phyloP scores from a whole-genome alignment of 768 basidiomycete species.

The Tulasnella sp. region DNA sequence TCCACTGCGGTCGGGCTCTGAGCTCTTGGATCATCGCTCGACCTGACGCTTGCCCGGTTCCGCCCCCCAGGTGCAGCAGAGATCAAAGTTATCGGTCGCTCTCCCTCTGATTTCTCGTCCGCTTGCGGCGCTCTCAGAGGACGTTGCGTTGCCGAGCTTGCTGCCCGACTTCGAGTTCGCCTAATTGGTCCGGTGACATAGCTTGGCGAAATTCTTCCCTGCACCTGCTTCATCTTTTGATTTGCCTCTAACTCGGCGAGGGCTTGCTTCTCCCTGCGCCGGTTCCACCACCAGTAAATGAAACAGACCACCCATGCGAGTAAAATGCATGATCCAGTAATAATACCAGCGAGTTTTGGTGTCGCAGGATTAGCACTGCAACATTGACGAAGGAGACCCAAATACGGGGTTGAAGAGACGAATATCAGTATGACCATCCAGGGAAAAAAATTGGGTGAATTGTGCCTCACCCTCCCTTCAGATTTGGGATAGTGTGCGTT shows the following conservation, averaged over 20 bases:
- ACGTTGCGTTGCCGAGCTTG: background rate
- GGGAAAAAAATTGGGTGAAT: background rate
- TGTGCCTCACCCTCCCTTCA: conserved; percentile 29
- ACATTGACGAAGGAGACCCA: background rate
- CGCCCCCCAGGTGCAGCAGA: background rate
- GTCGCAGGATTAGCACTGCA: conserved; percentile 27
- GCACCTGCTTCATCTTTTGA: background rate
- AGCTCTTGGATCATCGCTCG: background rate
- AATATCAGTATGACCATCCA: background rate
- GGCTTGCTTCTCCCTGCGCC: conserved; percentile 17
- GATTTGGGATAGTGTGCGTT: conserved; percentile 25
- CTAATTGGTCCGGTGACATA: background rate
- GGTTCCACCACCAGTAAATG: conserved; percentile 33
- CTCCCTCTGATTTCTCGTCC: background rate
- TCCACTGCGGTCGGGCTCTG: conserved; percentile 8
- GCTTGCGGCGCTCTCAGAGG: background rate
- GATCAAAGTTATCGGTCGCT: background rate
- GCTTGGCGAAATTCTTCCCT: background rate
- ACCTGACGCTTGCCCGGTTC: background rate
- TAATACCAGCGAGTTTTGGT: conserved; percentile 31
- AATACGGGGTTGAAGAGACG: background rate
- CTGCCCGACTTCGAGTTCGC: conserved; percentile 4
- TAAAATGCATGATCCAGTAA: conserved; percentile 25
- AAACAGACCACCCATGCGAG: conserved; percentile 30
- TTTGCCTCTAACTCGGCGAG: conserved; percentile 26